Base-by-base conservation (phyloP, 495 filamentous ascomycete genomes). In the Gamarada debralockiae region DNA sequence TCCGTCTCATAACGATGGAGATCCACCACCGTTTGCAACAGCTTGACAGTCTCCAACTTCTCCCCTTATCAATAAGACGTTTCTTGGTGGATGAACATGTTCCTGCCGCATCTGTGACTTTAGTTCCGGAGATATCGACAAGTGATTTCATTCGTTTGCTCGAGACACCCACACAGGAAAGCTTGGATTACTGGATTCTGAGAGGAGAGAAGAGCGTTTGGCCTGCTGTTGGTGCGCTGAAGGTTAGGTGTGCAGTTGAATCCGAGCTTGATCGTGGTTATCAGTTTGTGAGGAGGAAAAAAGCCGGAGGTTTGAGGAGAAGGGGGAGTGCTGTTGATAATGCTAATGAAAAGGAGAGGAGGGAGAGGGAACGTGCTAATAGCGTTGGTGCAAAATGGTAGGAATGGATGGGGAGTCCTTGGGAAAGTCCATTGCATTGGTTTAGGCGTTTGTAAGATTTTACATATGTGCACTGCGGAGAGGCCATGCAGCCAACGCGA, bases 11-110 rank as follows among this genome's bases (percentile, higher is more conserved):
- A 14, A 81, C 83, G 4, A 70, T 88, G 52, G 92, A 96, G 62
- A 69, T 93, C 20, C 82, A 87, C 24, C 92, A 97, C 68, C 82
- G 90, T 6, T 74, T 97, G 39, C 74, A 77, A 21, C 91, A 96
- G 69, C 76, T 95, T 5, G 89, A 96, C 63, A 84, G 84, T 5
- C 67, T 96, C 2, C 82, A 83, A 13, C 60, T 89, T 12, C 73
- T 97, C 0, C 87, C 92, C 0, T 66, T 74, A 0, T 67, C 75
- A 9, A 73, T 95, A 44, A 83, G 87, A 13, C 76, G 89, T 1
- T 85, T 96, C 45, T 74, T 96, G 2, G 85, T 97, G 21, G 92
- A 96, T 62, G 92, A 97, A 67, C 82, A 79, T 33, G 80, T 96
- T 3, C 92, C 92, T 0, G 89, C 86, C 0, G 82, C 89, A 0